Conservation (phyloP, 2,329 filamentous ascomycete species). For the Iodosphaeria phyllophila region DNA sequence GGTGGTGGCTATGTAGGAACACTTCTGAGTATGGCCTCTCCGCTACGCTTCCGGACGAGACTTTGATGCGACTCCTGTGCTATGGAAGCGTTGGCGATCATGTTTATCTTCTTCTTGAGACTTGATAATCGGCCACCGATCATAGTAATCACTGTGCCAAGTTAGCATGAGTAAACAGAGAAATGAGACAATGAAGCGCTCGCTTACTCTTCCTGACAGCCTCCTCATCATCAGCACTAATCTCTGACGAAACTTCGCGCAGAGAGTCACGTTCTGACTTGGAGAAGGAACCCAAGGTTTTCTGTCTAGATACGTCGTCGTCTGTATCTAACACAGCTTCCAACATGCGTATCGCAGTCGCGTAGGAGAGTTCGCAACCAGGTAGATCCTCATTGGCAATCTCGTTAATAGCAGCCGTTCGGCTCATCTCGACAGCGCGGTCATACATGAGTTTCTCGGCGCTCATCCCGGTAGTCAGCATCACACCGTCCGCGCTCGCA, state of each 20-base stretch:
- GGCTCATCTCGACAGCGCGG: slow-evolving; percentile 89
- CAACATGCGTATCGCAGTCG: slow-evolving; percentile 84
- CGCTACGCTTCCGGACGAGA: slow-evolving; percentile 29
- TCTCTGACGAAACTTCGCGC: slow-evolving; percentile 27
- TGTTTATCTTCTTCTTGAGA: slow-evolving; percentile 40
- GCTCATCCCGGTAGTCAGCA: slow-evolving; percentile 73
- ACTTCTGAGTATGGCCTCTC: slow-evolving; percentile 35
- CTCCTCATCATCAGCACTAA: slow-evolving; percentile 52
- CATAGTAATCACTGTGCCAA: slow-evolving; percentile 38
- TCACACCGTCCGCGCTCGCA: slow-evolving; percentile 59
- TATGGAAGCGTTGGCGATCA: slow-evolving; percentile 39
- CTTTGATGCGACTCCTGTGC: slow-evolving; percentile 25
- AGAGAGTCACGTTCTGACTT: slow-evolving; percentile 22
- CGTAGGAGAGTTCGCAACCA: slow-evolving; percentile 82
- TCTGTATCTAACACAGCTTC: slow-evolving; percentile 86
- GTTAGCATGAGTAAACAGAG: slow-evolving; percentile 12
- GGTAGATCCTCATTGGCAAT: slow-evolving; percentile 76
- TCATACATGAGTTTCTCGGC: slow-evolving; percentile 98
- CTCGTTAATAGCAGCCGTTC: slow-evolving; percentile 85
- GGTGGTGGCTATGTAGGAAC: slow-evolving; percentile 28
- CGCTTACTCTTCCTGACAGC: slow-evolving; percentile 56
- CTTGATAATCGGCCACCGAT: slow-evolving; percentile 33
- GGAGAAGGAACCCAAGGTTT: slow-evolving; percentile 15
- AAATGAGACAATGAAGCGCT: not conserved
- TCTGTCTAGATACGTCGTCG: slow-evolving; percentile 29